phyloP scores from a whole-genome alignment of 768 basidiomycete species.

The Suillus subaureus region DNA sequence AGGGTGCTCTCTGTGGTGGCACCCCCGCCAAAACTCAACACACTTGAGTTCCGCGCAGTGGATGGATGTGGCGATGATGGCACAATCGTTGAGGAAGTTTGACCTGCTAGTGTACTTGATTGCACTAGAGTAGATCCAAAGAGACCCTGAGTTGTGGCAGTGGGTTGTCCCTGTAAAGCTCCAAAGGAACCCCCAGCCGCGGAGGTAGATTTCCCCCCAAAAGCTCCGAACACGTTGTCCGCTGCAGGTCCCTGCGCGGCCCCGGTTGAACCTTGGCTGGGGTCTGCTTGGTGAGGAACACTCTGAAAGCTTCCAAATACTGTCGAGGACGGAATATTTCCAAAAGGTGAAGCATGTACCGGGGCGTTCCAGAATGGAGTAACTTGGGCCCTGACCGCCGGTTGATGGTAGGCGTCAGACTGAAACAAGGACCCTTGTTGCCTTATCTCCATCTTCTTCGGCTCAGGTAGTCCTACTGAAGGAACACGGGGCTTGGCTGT shows the following conservation, averaged over 20 bases:
- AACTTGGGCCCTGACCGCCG: neutral
- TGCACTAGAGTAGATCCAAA: neutral
- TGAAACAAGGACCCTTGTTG: neutral
- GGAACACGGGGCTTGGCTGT: slow-evolving; percentile 24
- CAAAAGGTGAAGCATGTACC: neutral
- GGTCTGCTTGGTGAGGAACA: neutral
- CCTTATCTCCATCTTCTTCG: slow-evolving; percentile 20
- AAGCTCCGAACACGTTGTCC: neutral
- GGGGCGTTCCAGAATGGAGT: neutral
- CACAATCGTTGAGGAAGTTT: neutral
- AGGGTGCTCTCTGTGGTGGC: neutral
- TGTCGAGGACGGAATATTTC: neutral
- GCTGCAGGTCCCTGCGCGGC: neutral
- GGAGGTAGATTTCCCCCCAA: neutral
- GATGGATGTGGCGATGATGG: neutral
- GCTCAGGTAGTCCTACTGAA: slow-evolving; percentile 24
- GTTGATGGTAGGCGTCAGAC: neutral
- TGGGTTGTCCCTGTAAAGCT: neutral
- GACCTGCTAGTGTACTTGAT: neutral
- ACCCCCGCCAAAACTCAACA: neutral
- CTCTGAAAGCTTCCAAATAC: neutral
- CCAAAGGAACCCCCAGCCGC: neutral
- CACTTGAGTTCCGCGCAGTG: neutral
- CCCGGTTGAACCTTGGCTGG: neutral
- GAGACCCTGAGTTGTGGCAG: neutral